Evolutionary conservation across 306 rosid genomes (phyloP).

Genomic region (Vachellia pachyceras): DNA sequence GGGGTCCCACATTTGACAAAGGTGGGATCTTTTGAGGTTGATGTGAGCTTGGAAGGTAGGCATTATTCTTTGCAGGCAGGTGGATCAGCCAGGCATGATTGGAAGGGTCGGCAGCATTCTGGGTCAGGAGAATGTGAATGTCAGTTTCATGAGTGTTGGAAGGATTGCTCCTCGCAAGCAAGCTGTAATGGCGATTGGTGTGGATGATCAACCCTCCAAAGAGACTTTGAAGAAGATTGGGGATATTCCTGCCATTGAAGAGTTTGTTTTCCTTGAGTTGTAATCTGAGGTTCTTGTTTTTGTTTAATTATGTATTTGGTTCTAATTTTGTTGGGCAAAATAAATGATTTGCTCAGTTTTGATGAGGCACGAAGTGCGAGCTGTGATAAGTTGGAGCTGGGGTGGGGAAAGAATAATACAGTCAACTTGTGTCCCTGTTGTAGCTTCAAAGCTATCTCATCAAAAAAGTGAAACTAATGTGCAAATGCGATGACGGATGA

Average conservation of each 20-base stretch:
- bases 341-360: conserved; percentile 51
- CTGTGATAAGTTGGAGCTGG: conserved; percentile 33
- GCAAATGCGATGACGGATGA: neutral
- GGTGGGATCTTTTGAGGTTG: conserved; percentile 97
- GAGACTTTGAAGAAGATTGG: conserved; percentile 85
- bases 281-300: conserved; percentile 40
- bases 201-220: conserved; percentile 83
- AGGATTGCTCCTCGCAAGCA: conserved; percentile 98
- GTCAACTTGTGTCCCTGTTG: neutral
- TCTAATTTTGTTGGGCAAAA: conserved; percentile 34
- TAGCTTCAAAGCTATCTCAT: neutral
- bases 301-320: neutral
- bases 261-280: conserved; percentile 91
- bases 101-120: conserved; percentile 86
- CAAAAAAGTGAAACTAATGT: neutral
- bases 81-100: conserved; percentile 97
- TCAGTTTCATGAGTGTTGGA: conserved; percentile 98
- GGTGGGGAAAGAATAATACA: conserved; percentile 46
- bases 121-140: conserved; percentile 93
- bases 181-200: conserved; percentile 99
- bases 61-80: conserved; percentile 93
- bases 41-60: conserved; percentile 94
- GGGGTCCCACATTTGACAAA: conserved; percentile 88
- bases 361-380: conserved; percentile 25
- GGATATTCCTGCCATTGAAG: conserved; percentile 83